phyloP scores from a whole-genome alignment of 768 basidiomycete species.

The Boletus rubropictus region DNA sequence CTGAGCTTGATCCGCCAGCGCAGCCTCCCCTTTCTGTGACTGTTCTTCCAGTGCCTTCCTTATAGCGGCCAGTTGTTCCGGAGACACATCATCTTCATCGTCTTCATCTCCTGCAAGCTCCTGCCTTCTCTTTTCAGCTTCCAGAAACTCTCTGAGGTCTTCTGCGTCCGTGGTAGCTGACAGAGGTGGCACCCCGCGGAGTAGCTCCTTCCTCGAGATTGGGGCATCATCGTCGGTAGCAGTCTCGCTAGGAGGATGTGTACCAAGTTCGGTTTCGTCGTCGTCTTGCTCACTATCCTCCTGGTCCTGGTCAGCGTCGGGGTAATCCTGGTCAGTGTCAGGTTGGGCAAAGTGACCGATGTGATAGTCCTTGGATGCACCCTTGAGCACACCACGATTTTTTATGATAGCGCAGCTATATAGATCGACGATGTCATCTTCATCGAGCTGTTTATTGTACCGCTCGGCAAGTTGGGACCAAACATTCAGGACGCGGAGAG shows the following conservation, averaged over 20 bases:
- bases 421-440: slow-evolving; percentile 77
- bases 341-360: slow-evolving; percentile 49
- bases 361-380: slow-evolving; percentile 34
- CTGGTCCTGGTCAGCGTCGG: slow-evolving; percentile 37
- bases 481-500: slow-evolving; percentile 49
- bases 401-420: slow-evolving; percentile 54
- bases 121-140: slow-evolving; percentile 52
- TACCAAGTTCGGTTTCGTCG: slow-evolving; percentile 52
- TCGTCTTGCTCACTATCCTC: slow-evolving; percentile 50
- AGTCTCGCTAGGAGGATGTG: slow-evolving; percentile 35
- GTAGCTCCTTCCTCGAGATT: slow-evolving; percentile 29
- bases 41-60: slow-evolving; percentile 15
- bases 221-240: slow-evolving; percentile 24
- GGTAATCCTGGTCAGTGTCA: slow-evolving; percentile 36
- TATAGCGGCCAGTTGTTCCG: slow-evolving; percentile 13
- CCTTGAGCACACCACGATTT: slow-evolving; percentile 63
- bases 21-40: slow-evolving; percentile 7
- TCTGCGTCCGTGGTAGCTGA: slow-evolving; percentile 47
- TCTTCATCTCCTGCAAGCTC: slow-evolving; percentile 32
- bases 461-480: slow-evolving; percentile 69
- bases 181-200: slow-evolving; percentile 40
- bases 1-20: slow-evolving; percentile 2
- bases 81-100: slow-evolving; percentile 24
- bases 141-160: slow-evolving; percentile 61
- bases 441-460: slow-evolving; percentile 59